phyloP scores from a whole-genome alignment of 2,329 filamentous ascomycete genomes.

The Colletotrichum sp. region DNA sequence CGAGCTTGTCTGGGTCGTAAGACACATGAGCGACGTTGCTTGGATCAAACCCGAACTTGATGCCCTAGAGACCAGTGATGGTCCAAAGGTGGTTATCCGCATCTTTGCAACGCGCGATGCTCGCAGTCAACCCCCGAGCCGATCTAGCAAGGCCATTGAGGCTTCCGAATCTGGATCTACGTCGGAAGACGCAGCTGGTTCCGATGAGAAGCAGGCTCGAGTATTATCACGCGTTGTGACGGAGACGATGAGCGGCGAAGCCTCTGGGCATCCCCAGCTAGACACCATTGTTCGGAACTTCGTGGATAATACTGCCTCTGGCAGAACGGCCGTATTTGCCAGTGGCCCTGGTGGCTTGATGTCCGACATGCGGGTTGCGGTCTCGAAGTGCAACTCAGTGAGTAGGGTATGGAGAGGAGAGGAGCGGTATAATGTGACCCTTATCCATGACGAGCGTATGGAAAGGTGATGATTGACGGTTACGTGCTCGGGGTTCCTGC shows the following conservation, averaged over 20 bases:
- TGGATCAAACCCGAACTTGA: slow-evolving; percentile 66
- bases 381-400: slow-evolving; percentile 59
- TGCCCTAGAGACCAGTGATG: slow-evolving; percentile 38
- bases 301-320: slow-evolving; percentile 48
- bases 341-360: slow-evolving; percentile 67
- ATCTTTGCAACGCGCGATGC: slow-evolving; percentile 65
- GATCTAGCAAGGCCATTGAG: slow-evolving; percentile 22
- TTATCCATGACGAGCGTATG: slow-evolving; percentile 66
- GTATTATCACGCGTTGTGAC: slow-evolving; percentile 21
- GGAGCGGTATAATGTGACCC: slow-evolving; percentile 57
- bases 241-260: slow-evolving; percentile 13
- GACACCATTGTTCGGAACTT: slow-evolving; percentile 52
- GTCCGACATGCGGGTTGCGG: slow-evolving; percentile 56
- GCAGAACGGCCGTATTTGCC: slow-evolving; percentile 62
- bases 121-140: slow-evolving; percentile 13
- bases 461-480: slow-evolving; percentile 43
- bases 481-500: background rate
- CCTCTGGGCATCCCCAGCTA: slow-evolving; percentile 49
- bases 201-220: slow-evolving; percentile 28
- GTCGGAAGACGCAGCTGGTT: background rate
- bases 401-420: slow-evolving; percentile 62
- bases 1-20: slow-evolving; percentile 70
- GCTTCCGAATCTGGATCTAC: slow-evolving; percentile 5
- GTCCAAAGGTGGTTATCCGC: slow-evolving; percentile 53
- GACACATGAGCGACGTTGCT: slow-evolving; percentile 55